Base-by-base conservation (phyloP, 345 rosid species). In the Mercurialis annua region DNA sequence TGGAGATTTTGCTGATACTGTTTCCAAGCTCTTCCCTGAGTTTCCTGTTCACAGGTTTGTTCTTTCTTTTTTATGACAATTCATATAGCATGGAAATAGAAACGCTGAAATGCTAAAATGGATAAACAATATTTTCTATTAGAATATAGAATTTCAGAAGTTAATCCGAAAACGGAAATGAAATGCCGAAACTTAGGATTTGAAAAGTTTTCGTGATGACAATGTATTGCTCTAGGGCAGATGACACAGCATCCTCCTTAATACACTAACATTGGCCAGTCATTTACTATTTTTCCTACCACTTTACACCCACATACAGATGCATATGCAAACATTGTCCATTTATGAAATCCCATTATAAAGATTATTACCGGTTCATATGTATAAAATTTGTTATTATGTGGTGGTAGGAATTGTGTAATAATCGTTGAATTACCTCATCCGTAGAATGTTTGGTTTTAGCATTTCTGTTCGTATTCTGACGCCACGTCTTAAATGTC, bases 11-110 rank as follows among this genome's bases (percentile, higher is more conserved):
- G 89, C 96, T 62, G 79, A 73, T 46, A 79, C 64, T 24, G 87
- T 86, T 31, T 84, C 83, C 29, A 76, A 76, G 29, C 87, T 92
- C 76, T 88, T 81, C 77, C 98, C 93, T 30, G 73, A 82, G 63
- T 86, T 73, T 73, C 76, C 82, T 34, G 75, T 88, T 71, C 86
- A 90, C 79, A 85, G 89, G 89, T 87, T 17, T 49, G 59, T 36
- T 20, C 20, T 65, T 8, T 14, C 21, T 16, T 29, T 64, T 14
- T 12, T 31, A n/a, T n/a, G n/a, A n/a, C n/a, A n/a, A n/a, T n/a
- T n/a, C n/a, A n/a, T n/a, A n/a, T n/a, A n/a, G n/a, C n/a, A n/a
- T n/a, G n/a, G n/a, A n/a, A n/a, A n/a, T n/a, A n/a, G n/a, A n/a
- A n/a, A n/a, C n/a, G n/a, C n/a, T n/a, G n/a, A n/a, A n/a, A n/a